Conservation (phyloP, 257 asterid species). For the Solanum chilense region DNA sequence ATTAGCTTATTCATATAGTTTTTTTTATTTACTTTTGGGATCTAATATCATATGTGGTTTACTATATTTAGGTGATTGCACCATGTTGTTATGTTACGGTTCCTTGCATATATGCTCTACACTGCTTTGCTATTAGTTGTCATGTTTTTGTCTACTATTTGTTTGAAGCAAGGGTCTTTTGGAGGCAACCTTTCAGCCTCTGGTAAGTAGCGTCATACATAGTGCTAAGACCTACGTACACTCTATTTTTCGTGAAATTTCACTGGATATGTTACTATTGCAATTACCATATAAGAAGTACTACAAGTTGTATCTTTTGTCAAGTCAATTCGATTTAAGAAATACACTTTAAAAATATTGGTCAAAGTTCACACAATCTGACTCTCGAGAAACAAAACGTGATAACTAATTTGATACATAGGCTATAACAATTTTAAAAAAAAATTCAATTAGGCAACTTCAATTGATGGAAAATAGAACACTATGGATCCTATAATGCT, state of each 20-base stretch:
- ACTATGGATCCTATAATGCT: neutral
- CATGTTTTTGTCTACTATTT: neutral
- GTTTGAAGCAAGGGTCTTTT: too few species aligned
- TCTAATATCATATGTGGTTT: neutral
- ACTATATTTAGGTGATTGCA: neutral
- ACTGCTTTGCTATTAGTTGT: neutral
- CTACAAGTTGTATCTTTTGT: neutral
- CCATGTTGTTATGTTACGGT: neutral
- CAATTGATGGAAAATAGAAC: neutral
- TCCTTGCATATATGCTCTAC: neutral
- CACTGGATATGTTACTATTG: neutral
- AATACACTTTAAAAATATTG: neutral
- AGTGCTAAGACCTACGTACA: neutral
- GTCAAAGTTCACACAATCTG: neutral
- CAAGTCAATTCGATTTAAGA: neutral
- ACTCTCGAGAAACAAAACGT: neutral
- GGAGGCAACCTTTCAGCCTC: too few species aligned
- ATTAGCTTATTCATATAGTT: neutral
- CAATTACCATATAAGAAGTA: neutral
- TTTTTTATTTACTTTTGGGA: too few species aligned
- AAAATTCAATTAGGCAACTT: neutral
- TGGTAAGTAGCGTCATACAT: neutral
- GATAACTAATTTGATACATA: neutral
- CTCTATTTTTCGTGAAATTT: neutral
- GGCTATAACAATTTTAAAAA: too few species aligned